Conservation (phyloP, 495 filamentous ascomycete species). For the Aspergillus saccharolyticus region DNA sequence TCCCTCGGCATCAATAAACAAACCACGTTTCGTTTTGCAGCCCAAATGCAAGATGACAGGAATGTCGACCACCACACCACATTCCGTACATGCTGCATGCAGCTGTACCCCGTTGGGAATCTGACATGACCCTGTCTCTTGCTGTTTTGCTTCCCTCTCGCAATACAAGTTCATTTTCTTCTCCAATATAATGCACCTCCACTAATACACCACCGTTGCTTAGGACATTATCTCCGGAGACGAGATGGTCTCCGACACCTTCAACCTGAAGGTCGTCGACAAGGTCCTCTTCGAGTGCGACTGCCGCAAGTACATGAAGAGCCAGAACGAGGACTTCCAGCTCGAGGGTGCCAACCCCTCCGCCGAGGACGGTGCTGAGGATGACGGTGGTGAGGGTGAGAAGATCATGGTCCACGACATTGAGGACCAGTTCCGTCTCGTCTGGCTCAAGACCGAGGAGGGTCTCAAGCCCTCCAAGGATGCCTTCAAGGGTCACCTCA, state of each 20-base stretch:
- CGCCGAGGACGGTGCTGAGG: slow-evolving; percentile 82
- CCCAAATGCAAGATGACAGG: not conserved
- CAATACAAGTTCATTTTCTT: not conserved
- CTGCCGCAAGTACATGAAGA: slow-evolving; percentile 80
- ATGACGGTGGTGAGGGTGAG: slow-evolving; percentile 54
- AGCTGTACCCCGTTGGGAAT: not conserved
- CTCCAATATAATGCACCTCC: not conserved
- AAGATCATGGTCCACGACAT: slow-evolving; percentile 80
- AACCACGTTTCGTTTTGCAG: not conserved
- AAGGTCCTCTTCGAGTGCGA: slow-evolving; percentile 79
- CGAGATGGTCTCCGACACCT: slow-evolving; percentile 95
- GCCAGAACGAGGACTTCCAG: slow-evolving; percentile 64
- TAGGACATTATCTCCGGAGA: slow-evolving; percentile 88
- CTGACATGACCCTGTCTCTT: no score
- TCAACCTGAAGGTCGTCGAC: slow-evolving; percentile 69
- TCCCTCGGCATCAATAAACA: slow-evolving; percentile 2
- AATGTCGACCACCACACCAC: not conserved
- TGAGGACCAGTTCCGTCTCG: slow-evolving; percentile 85
- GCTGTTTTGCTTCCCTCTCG: not conserved
- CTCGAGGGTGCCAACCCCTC: slow-evolving; percentile 97
- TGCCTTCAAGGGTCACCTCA: slow-evolving; percentile 70
- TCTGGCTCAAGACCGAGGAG: slow-evolving; percentile 65
- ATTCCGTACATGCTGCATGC: not conserved
- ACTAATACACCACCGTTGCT: slow-evolving; percentile 13
- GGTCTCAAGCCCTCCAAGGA: slow-evolving; percentile 61